Evolutionary conservation across 345 rosid species (phyloP).

Genomic region (Aquilaria malaccensis): DNA sequence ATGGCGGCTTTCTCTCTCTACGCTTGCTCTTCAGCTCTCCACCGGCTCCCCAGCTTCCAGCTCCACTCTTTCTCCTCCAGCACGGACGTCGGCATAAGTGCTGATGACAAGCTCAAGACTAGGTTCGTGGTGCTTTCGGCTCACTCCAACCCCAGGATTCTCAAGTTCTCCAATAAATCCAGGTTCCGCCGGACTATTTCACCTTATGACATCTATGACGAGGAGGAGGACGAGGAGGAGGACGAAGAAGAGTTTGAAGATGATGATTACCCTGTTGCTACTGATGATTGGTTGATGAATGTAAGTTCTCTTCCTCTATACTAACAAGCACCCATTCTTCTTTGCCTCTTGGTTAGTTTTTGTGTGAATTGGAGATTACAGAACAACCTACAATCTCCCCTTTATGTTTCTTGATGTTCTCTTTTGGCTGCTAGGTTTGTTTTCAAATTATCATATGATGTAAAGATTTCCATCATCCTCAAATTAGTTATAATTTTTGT

Average conservation of each 20-base stretch:
- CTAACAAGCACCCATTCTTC: background rate
- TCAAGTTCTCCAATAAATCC: conserved; percentile 67
- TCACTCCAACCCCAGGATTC: conserved; percentile 74
- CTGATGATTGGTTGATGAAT: conserved; percentile 45
- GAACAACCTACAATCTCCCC: too few relatives aligned
- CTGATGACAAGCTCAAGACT: conserved; percentile 3
- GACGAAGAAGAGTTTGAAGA: conserved; percentile 29
- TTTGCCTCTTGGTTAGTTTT: too few relatives aligned
- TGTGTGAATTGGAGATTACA: too few relatives aligned
- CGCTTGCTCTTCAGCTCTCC: conserved; percentile 12
- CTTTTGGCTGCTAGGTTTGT: too few relatives aligned
- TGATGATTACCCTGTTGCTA: conserved; percentile 19
- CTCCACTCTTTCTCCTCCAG: conserved; percentile 12
- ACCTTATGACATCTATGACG: conserved; percentile 43
- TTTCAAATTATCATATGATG: too few relatives aligned
- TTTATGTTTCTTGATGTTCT: too few relatives aligned
- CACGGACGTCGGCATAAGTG: background rate
- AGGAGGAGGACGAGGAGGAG: conserved; percentile 23
- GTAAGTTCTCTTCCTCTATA: conserved; percentile 33
- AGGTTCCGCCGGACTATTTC: conserved; percentile 41
- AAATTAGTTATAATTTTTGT: too few relatives aligned
- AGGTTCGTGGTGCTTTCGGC: conserved; percentile 47
- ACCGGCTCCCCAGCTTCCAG: conserved; percentile 12
- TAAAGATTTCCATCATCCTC: too few relatives aligned
- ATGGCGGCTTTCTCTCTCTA: conserved; percentile 43